These are phyloP conservation scores for Gryganskiella cystojenkinii DNA, from an alignment of 192 early-diverging fungal species.

Conservation along the genomic window DNA sequence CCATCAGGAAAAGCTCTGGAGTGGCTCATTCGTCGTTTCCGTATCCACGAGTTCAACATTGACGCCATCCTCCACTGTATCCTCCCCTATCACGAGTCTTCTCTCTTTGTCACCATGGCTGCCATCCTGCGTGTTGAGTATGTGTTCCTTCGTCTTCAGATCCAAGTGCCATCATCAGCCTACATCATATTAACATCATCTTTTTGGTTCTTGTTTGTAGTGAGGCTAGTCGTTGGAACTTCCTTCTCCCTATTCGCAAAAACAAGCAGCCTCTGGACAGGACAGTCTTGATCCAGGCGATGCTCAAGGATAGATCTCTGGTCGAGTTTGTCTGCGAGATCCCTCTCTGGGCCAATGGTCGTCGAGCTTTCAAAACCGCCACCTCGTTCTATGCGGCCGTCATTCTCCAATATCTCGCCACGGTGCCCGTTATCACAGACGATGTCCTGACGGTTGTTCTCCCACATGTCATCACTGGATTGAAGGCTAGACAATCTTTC, in stretches of 20 bases:
- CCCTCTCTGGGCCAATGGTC: constrained; percentile 54
- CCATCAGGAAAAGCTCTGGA: constrained; percentile 91
- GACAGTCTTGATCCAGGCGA: constrained; percentile 73
- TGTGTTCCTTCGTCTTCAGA: too few relatives aligned
- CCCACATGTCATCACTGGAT: constrained; percentile 65
- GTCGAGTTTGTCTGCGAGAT: constrained; percentile 84
- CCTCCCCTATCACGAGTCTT: constrained; percentile 95
- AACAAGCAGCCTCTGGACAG: constrained; percentile 73
- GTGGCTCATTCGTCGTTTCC: constrained; percentile 90
- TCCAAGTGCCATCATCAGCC: too few relatives aligned
- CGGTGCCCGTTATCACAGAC: constrained; percentile 58
- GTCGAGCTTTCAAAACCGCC: constrained; percentile 61
- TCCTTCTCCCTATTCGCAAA: constrained; percentile 67
- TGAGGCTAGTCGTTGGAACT: constrained; percentile 64
- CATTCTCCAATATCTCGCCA: constrained; percentile 66
- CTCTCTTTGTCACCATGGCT: constrained; percentile 86
- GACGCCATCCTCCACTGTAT: constrained; percentile 79
- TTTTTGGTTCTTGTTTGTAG: constrained; percentile 32
- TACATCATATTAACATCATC: background rate
- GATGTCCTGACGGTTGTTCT: constrained; percentile 68
- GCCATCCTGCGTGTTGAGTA: constrained; percentile 76
- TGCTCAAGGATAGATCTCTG: constrained; percentile 73
- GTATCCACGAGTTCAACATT: constrained; percentile 90
- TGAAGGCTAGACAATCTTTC: constrained; percentile 52
- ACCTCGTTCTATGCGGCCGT: constrained; percentile 76